Evolutionary conservation across 169 alveolate genomes (phyloP).

Genomic region (Plasmodium adleri): DNA sequence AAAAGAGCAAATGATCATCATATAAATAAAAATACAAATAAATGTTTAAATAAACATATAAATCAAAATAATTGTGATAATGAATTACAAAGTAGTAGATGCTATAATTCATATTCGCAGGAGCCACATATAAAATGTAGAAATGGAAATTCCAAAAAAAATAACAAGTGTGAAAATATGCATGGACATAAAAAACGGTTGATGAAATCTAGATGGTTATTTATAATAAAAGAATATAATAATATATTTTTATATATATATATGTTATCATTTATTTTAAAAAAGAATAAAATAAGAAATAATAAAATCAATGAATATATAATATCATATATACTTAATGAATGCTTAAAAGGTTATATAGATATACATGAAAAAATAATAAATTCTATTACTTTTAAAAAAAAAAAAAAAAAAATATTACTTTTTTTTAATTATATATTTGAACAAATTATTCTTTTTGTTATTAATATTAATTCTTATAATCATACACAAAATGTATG

Average conservation of each 20-base stretch:
- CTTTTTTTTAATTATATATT: conserved; percentile 36
- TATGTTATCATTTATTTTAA: conserved; percentile 27
- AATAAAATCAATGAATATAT: conserved; percentile 34
- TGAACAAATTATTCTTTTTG: conserved; percentile 39
- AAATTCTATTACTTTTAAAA: background rate
- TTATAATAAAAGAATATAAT: conserved; percentile 29
- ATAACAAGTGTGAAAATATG: background rate
- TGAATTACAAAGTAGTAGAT: too few species aligned
- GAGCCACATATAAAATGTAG: too few species aligned
- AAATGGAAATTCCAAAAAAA: too few species aligned
- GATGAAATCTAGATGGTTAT: conserved; percentile 17
- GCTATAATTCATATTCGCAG: too few species aligned
- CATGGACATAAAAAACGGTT: background rate
- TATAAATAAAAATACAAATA: too few species aligned
- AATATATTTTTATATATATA: conserved; percentile 25
- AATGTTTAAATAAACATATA: too few species aligned
- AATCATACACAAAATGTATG: conserved; percentile 27
- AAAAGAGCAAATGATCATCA: too few species aligned
- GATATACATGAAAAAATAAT: conserved; percentile 10
- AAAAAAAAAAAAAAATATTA: conserved; percentile 5
- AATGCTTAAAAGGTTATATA: conserved; percentile 32
- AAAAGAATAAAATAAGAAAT: conserved; percentile 6
- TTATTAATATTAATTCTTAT: conserved; percentile 32
- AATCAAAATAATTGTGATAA: too few species aligned
- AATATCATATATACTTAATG: conserved; percentile 23